phyloP scores from a whole-genome alignment of 2,329 filamentous ascomycete genomes.

The Exserohilum turcica region DNA sequence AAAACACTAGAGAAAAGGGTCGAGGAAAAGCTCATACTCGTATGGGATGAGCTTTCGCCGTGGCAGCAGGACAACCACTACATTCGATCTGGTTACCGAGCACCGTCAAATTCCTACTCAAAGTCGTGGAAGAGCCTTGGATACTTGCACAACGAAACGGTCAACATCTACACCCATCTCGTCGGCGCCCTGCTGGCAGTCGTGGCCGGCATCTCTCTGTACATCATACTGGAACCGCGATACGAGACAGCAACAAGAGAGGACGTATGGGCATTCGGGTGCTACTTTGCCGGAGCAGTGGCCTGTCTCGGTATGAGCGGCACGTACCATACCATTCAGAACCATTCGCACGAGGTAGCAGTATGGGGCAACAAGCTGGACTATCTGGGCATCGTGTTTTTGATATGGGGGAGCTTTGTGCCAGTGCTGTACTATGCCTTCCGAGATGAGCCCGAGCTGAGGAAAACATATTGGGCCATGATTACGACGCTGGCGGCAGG shows the following conservation, averaged over 20 bases:
- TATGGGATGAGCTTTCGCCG: constrained; percentile 51
- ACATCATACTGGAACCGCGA: constrained; percentile 31
- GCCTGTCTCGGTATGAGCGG: constrained; percentile 59
- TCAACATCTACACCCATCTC: constrained; percentile 75
- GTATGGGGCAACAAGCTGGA: constrained; percentile 91
- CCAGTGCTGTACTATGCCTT: constrained; percentile 72
- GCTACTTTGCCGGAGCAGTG: constrained; percentile 50
- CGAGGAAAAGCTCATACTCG: constrained; percentile 55
- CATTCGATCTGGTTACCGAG: constrained; percentile 70
- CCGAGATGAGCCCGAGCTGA: constrained; percentile 65
- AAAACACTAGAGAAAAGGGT: constrained; percentile 41
- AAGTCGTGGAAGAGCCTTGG: constrained; percentile 63
- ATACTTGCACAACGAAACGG: constrained; percentile 70
- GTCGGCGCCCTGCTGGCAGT: constrained; percentile 46
- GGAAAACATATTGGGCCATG: constrained; percentile 75
- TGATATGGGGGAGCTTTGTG: constrained; percentile 91
- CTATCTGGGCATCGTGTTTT: constrained; percentile 87
- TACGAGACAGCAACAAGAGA: constrained; percentile 44
- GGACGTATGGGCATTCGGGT: constrained; percentile 46
- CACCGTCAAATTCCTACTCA: constrained; percentile 64
- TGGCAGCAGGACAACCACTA: constrained; percentile 69
- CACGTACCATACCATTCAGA: constrained; percentile 81
- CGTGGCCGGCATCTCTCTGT: constrained; percentile 26
- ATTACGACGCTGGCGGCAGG: constrained; percentile 78
- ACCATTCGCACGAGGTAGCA: constrained; percentile 79